Percentiles rank a stretch among this genome's conserved stretches.
Evolutionary conservation across 2,329 filamentous ascomycete species (phyloP).

Genomic region (Daldinia sp.): DNA sequence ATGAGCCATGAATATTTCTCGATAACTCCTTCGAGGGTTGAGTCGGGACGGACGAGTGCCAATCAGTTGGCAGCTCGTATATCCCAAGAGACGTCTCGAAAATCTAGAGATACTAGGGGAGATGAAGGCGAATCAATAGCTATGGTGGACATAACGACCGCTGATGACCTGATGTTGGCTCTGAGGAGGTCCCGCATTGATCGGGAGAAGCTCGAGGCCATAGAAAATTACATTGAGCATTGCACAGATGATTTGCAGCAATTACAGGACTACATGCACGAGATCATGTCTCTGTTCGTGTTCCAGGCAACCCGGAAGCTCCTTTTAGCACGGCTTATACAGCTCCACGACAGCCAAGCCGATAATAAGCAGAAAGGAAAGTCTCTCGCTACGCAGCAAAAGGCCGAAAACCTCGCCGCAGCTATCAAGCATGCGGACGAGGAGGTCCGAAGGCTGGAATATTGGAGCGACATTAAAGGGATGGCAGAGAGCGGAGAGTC

Average conservation of each 20-base stretch:
- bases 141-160: conserved; percentile 68
- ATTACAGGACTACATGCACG: conserved; percentile 80
- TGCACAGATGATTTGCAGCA: conserved; percentile 81
- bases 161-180: conserved; percentile 75
- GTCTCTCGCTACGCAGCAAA: conserved; percentile 51
- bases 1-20: conserved; percentile 84
- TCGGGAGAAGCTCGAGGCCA: conserved; percentile 87
- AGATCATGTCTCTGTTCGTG: conserved; percentile 87
- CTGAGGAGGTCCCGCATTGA: conserved; percentile 82
- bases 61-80: conserved; percentile 48
- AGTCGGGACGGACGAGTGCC: conserved; percentile 50
- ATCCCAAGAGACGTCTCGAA: conserved; percentile 51
- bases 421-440: conserved; percentile 82
- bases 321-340: conserved; percentile 76
- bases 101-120: conserved; percentile 45
- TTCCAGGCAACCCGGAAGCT: conserved; percentile 89
- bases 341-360: conserved; percentile 66
- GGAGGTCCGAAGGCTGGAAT: conserved; percentile 84
- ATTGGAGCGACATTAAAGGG: conserved; percentile 86
- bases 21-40: conserved; percentile 66
- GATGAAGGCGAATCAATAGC: conserved; percentile 52
- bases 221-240: conserved; percentile 84
- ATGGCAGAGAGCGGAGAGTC: conserved; percentile 69
- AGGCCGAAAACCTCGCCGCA: conserved; percentile 76
- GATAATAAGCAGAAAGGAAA: conserved; percentile 51